A percentile compares a stretch with the other conserved stretches of the same genome.
phyloP scores from a whole-genome alignment of 1,139 yeast genomes.

The Ashbya aceris region DNA sequence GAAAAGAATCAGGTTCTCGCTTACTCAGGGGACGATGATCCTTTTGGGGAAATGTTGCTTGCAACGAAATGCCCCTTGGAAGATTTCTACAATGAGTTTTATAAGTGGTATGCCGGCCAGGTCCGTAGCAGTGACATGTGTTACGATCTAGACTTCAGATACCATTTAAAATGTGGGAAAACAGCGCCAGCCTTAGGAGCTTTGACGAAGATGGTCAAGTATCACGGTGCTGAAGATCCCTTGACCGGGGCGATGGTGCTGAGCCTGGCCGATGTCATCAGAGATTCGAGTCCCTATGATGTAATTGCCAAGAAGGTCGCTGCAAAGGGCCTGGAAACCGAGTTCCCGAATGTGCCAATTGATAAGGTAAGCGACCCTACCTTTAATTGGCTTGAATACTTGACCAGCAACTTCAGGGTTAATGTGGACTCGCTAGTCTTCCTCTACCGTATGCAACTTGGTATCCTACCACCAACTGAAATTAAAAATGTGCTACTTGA shows the following conservation, averaged over 20 bases:
- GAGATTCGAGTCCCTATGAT: conserved; percentile 16
- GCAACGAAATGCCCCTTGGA: conserved; percentile 34
- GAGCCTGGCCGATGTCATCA: conserved; percentile 19
- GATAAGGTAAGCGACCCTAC: conserved; percentile 15
- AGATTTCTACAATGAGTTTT: conserved; percentile 32
- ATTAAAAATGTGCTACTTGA: conserved; percentile 19
- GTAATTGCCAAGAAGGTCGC: conserved; percentile 31
- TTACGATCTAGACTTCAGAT: conserved; percentile 35
- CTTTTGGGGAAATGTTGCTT: conserved; percentile 35
- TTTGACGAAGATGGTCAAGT: conserved; percentile 29
- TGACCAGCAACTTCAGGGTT: conserved; percentile 10
- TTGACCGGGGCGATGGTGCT: conserved; percentile 23
- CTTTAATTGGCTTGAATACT: conserved; percentile 21
- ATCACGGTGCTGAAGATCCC: conserved; percentile 12
- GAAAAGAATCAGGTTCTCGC: conserved; percentile 32
- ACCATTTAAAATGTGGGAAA: conserved; percentile 37
- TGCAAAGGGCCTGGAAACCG: conserved; percentile 29
- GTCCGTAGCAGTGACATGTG: conserved; percentile 28
- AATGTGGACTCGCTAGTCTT: conserved; percentile 17
- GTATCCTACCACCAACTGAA: conserved; percentile 6
- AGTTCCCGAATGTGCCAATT: conserved; percentile 20
- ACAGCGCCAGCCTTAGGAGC: conserved; percentile 39
- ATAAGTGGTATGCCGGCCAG: conserved; percentile 31
- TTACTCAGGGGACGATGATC: conserved; percentile 35
- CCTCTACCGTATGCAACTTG: conserved; percentile 9